phyloP scores from a whole-genome alignment of 78 protist species.

The Dictyostelium capitatum region DNA sequence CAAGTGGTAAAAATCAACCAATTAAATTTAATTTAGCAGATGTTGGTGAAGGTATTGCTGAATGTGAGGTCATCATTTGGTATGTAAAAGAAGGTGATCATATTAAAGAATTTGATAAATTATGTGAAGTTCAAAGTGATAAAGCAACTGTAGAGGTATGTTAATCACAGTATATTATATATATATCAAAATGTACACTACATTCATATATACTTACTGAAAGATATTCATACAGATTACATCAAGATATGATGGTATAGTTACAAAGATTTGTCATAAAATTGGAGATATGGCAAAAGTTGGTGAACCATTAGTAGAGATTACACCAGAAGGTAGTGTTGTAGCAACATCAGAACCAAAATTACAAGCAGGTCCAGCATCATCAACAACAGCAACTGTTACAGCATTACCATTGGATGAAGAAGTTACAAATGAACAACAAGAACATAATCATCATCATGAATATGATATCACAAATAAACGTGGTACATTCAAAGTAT shows the following conservation, averaged over 20 bases:
- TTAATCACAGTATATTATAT: background rate
- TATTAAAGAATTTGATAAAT: conserved; percentile 90
- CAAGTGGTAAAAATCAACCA: background rate
- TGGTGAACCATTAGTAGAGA: conserved; percentile 89
- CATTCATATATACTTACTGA: background rate
- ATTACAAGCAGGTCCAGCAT: conserved; percentile 21
- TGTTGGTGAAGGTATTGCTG: conserved; percentile 97
- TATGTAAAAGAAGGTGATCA: conserved; percentile 90
- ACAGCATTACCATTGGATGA: background rate
- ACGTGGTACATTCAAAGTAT: conserved; percentile 46
- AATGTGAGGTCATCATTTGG: conserved; percentile 95
- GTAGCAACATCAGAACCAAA: background rate
- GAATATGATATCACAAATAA: conserved; percentile 18
- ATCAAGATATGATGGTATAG: conserved; percentile 87
- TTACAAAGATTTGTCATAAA: conserved; percentile 83
- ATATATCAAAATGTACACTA: background rate
- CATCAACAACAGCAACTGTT: background rate
- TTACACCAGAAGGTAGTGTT: conserved; percentile 73
- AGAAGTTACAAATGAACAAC: background rate
- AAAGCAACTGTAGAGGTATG: conserved; percentile 94
- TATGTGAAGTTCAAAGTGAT: conserved; percentile 96
- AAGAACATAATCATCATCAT: conserved; percentile 39
- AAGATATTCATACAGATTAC: conserved; percentile 78
- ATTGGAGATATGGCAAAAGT: conserved; percentile 91
- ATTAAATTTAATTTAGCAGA: conserved; percentile 93